Conservation (phyloP, 2,329 filamentous ascomycete species). For the Tothia fuscella region DNA sequence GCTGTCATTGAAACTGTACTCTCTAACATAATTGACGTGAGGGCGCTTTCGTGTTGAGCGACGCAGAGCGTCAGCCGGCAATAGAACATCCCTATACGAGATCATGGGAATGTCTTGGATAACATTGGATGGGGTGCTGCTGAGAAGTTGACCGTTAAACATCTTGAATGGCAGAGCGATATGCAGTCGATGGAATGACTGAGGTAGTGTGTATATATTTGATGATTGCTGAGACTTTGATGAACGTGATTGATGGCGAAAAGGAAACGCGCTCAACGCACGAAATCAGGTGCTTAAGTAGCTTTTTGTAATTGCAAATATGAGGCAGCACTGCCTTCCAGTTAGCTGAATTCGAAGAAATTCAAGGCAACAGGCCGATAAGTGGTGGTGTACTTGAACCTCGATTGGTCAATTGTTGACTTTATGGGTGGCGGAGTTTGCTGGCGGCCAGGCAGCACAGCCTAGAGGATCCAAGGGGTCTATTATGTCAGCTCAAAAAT, state of each 20-base stretch:
- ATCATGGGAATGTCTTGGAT: not conserved
- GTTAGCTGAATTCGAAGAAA: not conserved
- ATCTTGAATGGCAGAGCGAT: not conserved
- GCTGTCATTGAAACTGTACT: not conserved
- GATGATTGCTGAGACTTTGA: not conserved
- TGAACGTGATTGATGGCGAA: not conserved
- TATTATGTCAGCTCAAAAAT: no score
- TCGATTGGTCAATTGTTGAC: no score
- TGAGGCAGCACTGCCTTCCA: constrained; percentile 2
- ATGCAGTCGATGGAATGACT: not conserved
- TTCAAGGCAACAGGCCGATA: not conserved
- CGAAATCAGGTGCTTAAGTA: constrained; percentile 7
- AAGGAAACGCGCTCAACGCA: not conserved
- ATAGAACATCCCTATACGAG: not conserved
- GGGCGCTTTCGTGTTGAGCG: constrained; percentile 7
- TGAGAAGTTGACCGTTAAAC: not conserved
- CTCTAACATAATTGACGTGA: not conserved
- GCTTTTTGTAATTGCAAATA: not conserved
- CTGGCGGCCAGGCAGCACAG: no score
- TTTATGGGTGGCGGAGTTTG: no score
- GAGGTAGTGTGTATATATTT: not conserved
- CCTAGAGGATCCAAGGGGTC: no score
- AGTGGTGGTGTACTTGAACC: no score
- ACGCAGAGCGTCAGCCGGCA: not conserved
- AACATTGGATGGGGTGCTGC: not conserved